Conservation (phyloP, 371 early-diverging fungal species). For the Rhizopus delemar region DNA sequence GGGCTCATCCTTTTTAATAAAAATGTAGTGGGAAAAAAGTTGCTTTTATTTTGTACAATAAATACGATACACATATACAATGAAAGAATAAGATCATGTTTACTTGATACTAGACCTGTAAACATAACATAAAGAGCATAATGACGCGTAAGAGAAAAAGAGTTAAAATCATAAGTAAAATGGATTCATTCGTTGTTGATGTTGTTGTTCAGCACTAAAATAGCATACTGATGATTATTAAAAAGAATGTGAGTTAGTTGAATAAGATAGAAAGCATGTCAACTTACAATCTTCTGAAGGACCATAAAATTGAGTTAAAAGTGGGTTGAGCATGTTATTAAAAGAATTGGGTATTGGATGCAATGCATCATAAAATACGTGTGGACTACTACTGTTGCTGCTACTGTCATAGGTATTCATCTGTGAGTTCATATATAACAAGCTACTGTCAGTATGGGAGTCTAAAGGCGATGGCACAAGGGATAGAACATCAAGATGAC, state of each 20-base stretch:
- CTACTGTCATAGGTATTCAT: background rate
- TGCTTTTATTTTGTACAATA: no score
- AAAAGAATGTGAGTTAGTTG: background rate
- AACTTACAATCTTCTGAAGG: slow-evolving; percentile 1
- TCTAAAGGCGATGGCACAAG: background rate
- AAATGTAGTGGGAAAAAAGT: no score
- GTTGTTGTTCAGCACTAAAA: background rate
- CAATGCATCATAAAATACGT: no score
- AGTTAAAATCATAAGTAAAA: background rate
- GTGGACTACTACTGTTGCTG: no score
- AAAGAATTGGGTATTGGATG: no score
- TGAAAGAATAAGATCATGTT: background rate
- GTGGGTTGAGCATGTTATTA: background rate
- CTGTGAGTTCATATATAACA: background rate
- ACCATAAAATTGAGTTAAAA: background rate
- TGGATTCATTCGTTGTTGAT: background rate
- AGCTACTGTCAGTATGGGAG: background rate
- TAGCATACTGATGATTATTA: background rate
- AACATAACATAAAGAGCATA: background rate
- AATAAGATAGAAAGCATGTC: background rate
- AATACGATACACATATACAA: no score
- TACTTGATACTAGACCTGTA: slow-evolving; percentile 2
- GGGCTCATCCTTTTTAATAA: no score
- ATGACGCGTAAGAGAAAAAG: background rate
- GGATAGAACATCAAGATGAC: background rate